Evolutionary conservation across 345 rosid species (phyloP), one percentile per base, ranked within the genome.

Genomic region (Passiflora organensis): DNA sequence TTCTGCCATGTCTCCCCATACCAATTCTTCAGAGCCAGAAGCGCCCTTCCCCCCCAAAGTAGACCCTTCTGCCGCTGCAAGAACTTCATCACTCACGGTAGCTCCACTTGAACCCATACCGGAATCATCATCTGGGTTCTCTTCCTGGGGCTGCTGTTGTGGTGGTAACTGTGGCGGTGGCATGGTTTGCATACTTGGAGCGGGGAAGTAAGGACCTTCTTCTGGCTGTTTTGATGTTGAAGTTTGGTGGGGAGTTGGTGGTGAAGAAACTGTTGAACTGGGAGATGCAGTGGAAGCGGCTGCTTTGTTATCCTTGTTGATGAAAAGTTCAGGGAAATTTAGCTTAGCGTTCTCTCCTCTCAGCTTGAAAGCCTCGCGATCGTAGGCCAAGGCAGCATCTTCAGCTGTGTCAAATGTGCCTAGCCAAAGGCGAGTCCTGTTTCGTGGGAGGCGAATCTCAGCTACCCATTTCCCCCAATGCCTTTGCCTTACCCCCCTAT

Each of bases 401-500:
- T 91, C 89, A 2, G 97, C 93, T 6, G 82, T 87, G 67, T 91
- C 95, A n/a, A 91, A 87, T 13, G 94, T 91, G 36, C 97, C 96
- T 2, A 91, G 82, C 97, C 96, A 91, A 65, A 83, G 96, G 73
- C 91, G 87, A 63, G 96, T 83, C 72, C 87, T 75, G 59, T 87
- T 87, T 39, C 87, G 81, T 54, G 97, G 97, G 60, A 77, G 89
- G 56, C 97, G 97, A 72, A 87, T 91, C 77, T 91, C 97, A 0
- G 97, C 96, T 10, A 87, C 96, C 96, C 97, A 91, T 82, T 91
- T 91, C 19, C 97, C 95, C 95, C 96, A 91, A 66, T 91, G 96
- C 58, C 94, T 78, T 65, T 91, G 97, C 71, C 96, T 81, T 42
- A 91, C 95, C 53, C 96, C 97, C 55, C 96, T 79, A 51, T 91